Evolutionary conservation across 176 grass and related monocot species (phyloP), one percentile per base, ranked within the genome.

Genomic region (Canna indica): DNA sequence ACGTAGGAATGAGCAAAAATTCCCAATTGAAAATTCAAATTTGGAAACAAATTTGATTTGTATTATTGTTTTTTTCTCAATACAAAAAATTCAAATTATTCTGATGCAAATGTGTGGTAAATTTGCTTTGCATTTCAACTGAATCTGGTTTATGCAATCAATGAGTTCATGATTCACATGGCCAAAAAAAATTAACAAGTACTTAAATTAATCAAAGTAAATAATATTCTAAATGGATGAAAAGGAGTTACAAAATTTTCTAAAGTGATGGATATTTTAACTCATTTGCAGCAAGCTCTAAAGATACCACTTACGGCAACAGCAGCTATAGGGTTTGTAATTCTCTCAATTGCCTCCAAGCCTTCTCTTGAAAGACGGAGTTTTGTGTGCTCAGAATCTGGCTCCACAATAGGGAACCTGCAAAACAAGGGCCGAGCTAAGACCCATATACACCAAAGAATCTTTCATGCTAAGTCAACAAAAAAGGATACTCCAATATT

Each of bases 371-470:
- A 48, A 60, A 97, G 84, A 53, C 57, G 74, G 11, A 97, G 88
- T 64, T 87, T 97, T 5, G 93, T 92, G 68, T 97, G 93, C 31
- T 77, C 77, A 18, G 79, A 36, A 83, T 97, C 93, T 85, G 93
- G 93, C 82, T 97, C 88, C 42, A 97, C 84, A 38, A 97, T 90
- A 64, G 86, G 88, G 71, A 97, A 97, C 77, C 88, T 97, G 68
- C 44, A 50, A 32, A 31, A 66, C 7, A 11, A 30, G 17, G 0
- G 50, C 20, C 25, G 50, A 17, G 68, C 45, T 48, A 70, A 48
- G 68, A 48, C 44, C 22, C 13, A 48, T 18, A 34, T 24, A 70
- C 17, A 48, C 30, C 17, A 48, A 46, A 70, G 48, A 50, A 3
- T 22, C 2, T 27, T 3, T 24, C 63, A 10, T 36, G 7, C 20